Conservation (phyloP, 768 basidiomycete species). For the Trametes cinnabarina region DNA sequence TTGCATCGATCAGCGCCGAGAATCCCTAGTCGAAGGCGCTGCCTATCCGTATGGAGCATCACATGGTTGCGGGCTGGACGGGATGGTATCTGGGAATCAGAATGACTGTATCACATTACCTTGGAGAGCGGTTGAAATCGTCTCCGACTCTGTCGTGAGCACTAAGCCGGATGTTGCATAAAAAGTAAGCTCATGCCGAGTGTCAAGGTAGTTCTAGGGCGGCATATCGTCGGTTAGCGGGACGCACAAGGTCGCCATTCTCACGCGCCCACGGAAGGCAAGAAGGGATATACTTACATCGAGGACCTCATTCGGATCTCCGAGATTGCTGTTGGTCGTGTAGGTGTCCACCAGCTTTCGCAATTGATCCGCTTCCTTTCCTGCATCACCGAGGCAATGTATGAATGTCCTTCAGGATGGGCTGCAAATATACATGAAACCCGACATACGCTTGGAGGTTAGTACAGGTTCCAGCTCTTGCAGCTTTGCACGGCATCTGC, state of each 20-base stretch:
- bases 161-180: slow-evolving; percentile 55
- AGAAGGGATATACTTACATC: slow-evolving; percentile 16
- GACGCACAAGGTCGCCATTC: slow-evolving; percentile 16
- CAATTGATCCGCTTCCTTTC: slow-evolving; percentile 53
- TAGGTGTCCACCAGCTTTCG: slow-evolving; percentile 47
- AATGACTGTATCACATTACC: too few species aligned
- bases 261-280: slow-evolving; percentile 15
- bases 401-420: neutral
- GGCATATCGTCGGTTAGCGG: neutral
- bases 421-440: neutral
- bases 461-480: slow-evolving; percentile 58
- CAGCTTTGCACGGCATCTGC: slow-evolving; percentile 57
- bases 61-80: too few species aligned
- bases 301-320: slow-evolving; percentile 45
- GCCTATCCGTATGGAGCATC: too few species aligned
- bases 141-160: slow-evolving; percentile 63
- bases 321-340: slow-evolving; percentile 47
- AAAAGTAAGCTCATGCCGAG: slow-evolving; percentile 55
- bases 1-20: slow-evolving; percentile 3
- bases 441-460: slow-evolving; percentile 56
- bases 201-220: slow-evolving; percentile 59
- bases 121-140: slow-evolving; percentile 58
- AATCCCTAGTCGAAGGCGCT: neutral
- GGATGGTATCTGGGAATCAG: too few species aligned
- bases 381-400: slow-evolving; percentile 32